phyloP scores from a whole-genome alignment of 2,329 filamentous ascomycete species.

The Cladosporium sp. region DNA sequence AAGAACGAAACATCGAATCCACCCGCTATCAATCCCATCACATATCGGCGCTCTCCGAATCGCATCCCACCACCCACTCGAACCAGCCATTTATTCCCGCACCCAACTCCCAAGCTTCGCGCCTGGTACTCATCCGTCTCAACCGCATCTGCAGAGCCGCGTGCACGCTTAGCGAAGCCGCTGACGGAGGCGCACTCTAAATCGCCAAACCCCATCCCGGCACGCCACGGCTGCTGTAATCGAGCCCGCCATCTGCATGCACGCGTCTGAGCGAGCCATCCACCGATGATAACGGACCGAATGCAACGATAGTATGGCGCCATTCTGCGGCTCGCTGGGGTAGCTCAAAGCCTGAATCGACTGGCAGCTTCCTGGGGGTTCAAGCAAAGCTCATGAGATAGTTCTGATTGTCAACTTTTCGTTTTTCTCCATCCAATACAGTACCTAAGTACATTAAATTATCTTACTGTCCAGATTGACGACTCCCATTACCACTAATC shows the following conservation, averaged over 20 bases:
- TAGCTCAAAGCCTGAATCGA: too few species aligned
- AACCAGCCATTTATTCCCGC: neutral
- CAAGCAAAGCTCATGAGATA: too few species aligned
- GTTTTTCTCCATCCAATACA: neutral
- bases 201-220: too few species aligned
- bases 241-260: neutral
- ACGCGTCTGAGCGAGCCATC: neutral
- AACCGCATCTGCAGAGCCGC: slow-evolving; percentile 10
- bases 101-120: neutral
- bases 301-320: too few species aligned
- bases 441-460: slow-evolving; percentile 8
- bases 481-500: neutral
- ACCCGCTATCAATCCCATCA: too few species aligned
- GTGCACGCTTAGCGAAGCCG: slow-evolving; percentile 4
- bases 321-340: too few species aligned
- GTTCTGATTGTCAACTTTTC: neutral
- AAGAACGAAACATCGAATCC: too few species aligned
- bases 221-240: slow-evolving; percentile 7
- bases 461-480: slow-evolving; percentile 10
- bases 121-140: neutral
- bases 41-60: too few species aligned
- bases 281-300: neutral
- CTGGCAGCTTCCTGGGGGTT: too few species aligned
- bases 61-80: too few species aligned
- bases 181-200: slow-evolving; percentile 9